Evolutionary conservation across 176 grass and related monocot genomes (phyloP).

Genomic region (Ananas comosus): DNA sequence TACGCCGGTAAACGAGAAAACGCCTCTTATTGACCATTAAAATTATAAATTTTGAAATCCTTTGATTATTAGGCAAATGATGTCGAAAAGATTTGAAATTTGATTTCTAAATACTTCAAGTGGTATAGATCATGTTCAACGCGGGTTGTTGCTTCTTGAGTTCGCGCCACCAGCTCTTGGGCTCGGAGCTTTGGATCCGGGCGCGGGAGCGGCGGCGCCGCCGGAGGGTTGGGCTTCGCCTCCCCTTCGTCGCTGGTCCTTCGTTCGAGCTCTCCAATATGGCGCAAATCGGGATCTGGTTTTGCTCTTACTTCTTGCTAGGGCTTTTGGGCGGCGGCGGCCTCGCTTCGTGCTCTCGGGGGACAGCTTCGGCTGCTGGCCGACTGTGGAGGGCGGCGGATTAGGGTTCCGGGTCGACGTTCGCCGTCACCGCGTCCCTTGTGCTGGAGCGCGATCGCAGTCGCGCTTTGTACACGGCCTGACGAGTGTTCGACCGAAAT

Average conservation of each 20-base stretch:
- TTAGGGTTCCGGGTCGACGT: slow-evolving; percentile 74
- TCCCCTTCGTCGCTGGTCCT: slow-evolving; percentile 24
- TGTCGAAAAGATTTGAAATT: too few relatives aligned
- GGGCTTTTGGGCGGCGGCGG: too few relatives aligned
- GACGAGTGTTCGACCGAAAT: neutral
- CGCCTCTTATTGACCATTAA: too few relatives aligned
- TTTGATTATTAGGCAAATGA: too few relatives aligned
- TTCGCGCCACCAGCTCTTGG: slow-evolving; percentile 22
- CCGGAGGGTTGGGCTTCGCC: slow-evolving; percentile 6
- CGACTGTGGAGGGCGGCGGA: slow-evolving; percentile 80
- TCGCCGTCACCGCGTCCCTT: slow-evolving; percentile 60
- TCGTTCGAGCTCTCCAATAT: neutral
- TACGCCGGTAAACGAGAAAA: too few relatives aligned
- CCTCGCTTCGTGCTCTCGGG: slow-evolving; percentile 26
- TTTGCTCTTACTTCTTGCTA: too few relatives aligned
- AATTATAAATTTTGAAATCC: too few relatives aligned
- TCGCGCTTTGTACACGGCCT: slow-evolving; percentile 65
- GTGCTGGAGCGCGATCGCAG: slow-evolving; percentile 65
- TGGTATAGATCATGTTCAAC: too few relatives aligned
- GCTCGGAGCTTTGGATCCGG: neutral
- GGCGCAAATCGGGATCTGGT: too few relatives aligned
- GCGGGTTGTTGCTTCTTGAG: too few relatives aligned
- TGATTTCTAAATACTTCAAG: too few relatives aligned
- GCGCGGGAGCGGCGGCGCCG: too few relatives aligned
- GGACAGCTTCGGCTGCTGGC: slow-evolving; percentile 85